Evolutionary conservation across 345 rosid species (phyloP).

Genomic region (Bruguiera gymnorhiza): DNA sequence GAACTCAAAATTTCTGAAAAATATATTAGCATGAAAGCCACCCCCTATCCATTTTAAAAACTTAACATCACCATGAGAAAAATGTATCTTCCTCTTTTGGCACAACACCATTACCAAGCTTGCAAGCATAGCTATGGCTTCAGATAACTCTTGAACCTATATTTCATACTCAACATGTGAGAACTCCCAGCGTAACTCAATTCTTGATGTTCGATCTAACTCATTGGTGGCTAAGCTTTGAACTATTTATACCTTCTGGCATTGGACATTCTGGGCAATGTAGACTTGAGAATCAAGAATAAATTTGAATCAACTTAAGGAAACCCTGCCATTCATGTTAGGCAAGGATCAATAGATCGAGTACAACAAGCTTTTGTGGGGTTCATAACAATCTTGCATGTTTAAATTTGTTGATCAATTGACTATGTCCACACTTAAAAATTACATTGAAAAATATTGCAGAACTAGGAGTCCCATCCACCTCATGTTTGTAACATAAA

Average conservation of each 20-base stretch:
- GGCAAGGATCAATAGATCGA: not conserved
- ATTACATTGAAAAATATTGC: no score
- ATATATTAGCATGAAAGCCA: constrained; percentile 7
- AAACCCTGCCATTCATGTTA: constrained; percentile 9
- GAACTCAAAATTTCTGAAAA: constrained; percentile 3
- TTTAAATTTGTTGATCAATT: not conserved
- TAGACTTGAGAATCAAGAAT: not conserved
- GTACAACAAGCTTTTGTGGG: not conserved
- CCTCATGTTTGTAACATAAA: constrained; percentile 5
- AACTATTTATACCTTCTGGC: not conserved
- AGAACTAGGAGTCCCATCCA: not conserved
- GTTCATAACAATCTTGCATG: not conserved
- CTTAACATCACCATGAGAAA: no score
- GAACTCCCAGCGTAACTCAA: not conserved
- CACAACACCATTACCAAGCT: not conserved
- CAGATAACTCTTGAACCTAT: no score
- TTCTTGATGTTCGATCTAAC: not conserved
- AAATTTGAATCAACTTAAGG: not conserved
- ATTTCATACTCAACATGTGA: not conserved
- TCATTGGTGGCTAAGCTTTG: not conserved
- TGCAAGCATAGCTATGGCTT: no score
- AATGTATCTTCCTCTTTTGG: not conserved
- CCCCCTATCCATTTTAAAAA: not conserved
- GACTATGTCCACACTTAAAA: no score
- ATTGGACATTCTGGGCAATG: not conserved